phyloP scores from a whole-genome alignment of 345 rosid genomes.

The Citrus cavaleriei region DNA sequence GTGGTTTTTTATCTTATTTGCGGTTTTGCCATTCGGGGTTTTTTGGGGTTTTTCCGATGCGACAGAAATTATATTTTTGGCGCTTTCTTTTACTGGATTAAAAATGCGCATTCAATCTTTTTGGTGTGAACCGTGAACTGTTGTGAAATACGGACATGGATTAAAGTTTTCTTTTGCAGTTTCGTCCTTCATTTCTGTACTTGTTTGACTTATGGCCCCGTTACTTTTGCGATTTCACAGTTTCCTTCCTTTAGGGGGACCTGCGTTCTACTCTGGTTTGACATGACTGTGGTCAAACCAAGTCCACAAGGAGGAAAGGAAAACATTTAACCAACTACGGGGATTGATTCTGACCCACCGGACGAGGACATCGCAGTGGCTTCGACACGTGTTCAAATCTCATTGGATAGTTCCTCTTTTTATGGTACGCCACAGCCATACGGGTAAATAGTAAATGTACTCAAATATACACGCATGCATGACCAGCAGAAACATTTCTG shows the following conservation, averaged over 20 bases:
- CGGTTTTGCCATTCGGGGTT: conserved; percentile 9
- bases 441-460: too few relatives aligned
- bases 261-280: not conserved
- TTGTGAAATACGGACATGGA: not conserved
- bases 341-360: not conserved
- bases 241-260: not conserved
- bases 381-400: not conserved
- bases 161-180: not conserved
- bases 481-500: not conserved
- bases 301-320: not conserved
- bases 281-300: conserved; percentile 17
- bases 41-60: not conserved
- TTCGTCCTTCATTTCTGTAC: not conserved
- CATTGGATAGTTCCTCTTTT: not conserved
- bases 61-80: not conserved
- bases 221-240: not conserved
- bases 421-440: not conserved
- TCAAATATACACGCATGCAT: not conserved
- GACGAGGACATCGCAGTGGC: not conserved
- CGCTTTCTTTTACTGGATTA: conserved; percentile 1
- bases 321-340: not conserved
- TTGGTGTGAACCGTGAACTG: too few relatives aligned
- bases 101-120: not conserved
- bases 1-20: conserved; percentile 10
- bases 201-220: not conserved